Evolutionary conservation across 1,139 yeast species (phyloP).

Genomic region (Zygotorulaspora mrakii): DNA sequence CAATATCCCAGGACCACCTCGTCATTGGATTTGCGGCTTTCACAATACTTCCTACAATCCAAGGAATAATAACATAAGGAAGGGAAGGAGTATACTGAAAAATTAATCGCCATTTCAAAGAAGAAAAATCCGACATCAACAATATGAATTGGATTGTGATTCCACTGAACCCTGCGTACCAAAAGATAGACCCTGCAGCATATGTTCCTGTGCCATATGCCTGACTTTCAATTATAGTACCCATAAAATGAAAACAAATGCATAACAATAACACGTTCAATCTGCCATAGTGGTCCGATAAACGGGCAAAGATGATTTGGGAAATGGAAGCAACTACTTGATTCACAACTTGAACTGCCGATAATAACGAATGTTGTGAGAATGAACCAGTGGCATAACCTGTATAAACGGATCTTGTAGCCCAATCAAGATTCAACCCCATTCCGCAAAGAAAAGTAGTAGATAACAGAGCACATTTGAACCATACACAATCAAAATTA

Average conservation of each 20-base stretch:
- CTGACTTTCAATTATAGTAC: constrained; percentile 62
- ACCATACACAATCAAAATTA: not conserved
- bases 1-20: constrained; percentile 65
- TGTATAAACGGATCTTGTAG: not conserved
- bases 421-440: not conserved
- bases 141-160: constrained; percentile 38
- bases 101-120: constrained; percentile 62
- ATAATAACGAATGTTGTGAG: constrained; percentile 50
- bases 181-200: constrained; percentile 66
- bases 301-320: constrained; percentile 61
- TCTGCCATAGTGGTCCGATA: constrained; percentile 65
- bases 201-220: constrained; percentile 55
- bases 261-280: constrained; percentile 50
- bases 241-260: constrained; percentile 55
- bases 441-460: not conserved
- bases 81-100: constrained; percentile 58
- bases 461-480: not conserved
- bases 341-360: constrained; percentile 59
- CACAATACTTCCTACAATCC: constrained; percentile 60
- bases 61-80: constrained; percentile 68
- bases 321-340: constrained; percentile 66
- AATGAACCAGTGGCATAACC: constrained; percentile 50
- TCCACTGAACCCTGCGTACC: constrained; percentile 66
- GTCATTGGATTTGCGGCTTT: constrained; percentile 31
- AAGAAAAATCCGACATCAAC: constrained; percentile 47